Evolutionary conservation across 2,329 filamentous ascomycete species (phyloP), one percentile per base, ranked within the genome.

Genomic region (Triangularia verruculosa): DNA sequence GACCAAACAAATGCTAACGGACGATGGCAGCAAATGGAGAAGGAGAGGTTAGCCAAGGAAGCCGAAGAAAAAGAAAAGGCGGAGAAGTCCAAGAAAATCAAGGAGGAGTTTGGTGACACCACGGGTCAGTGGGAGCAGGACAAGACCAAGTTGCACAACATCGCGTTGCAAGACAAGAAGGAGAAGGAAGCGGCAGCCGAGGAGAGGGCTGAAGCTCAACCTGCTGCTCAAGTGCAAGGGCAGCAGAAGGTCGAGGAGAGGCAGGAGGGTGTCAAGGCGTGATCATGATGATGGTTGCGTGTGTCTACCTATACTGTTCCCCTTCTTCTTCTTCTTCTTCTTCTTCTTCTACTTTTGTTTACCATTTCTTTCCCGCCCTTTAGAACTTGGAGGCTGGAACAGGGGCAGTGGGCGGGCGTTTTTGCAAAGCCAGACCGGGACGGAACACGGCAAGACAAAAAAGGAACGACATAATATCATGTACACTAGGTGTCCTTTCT

Each of bases 91-190:
- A 88, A 92, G 73, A 92, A 92, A 78, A 87, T 95, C 65, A 90
- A 94, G 71, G 87, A 92, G 61, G 83, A 90, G 56, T 97, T 96
- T 73, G 86, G 89, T 58, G 89, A 94, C 67, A 80, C 89, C 27
- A 89, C 86, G 66, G 82, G 81, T 52, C 90, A 97, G 74, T 97
- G 93, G 92, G 91, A 96, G 73, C 89, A 93, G 76, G 94, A 97
- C 74, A 96, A 95, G 79, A 83, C 87, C 4, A 86, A 89, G 43
- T 89, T 97, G 70, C 85, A 90, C 68, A 85, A 91, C 66, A 79
- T 91, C 60, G 85, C 85, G 7, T 79, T 86, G 66, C 80, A 85
- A 65, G 86, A 87, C 61, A 80, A 82, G 64, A 74, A 82, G 68
- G 66, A 71, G 30, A 73, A 75, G 60, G 73, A 53, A 30, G 63